Base-by-base conservation (phyloP, 768 basidiomycete species). In the Suillus subalutaceus region DNA sequence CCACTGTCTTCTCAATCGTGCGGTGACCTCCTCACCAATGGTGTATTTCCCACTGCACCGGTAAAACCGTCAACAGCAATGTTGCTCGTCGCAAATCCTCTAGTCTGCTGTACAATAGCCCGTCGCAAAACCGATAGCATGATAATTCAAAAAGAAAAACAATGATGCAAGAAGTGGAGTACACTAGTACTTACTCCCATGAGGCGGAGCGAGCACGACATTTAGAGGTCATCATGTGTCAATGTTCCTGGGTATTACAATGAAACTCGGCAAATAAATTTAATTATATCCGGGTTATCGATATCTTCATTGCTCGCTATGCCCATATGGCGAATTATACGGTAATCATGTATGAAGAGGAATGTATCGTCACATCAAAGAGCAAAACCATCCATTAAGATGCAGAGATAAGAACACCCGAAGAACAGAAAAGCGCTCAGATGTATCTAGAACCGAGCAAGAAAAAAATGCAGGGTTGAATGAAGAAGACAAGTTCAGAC, bases 41-140 rank as follows among this genome's bases (percentile, higher is more conserved):
- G 97, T 0, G 97, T 99, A 79, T 95, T 95, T 68, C 96, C 97
- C 53, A 99, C 86, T 35, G 96, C 90, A 6, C 90, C 94, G 12
- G 86, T 87, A 79, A 99, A 96, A 56, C 96, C 94, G 63, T 91
- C 80, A 32, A 90, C 90, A 20, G 83, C 70, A 30, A 79, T 70
- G 50, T 48, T 26, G 7, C 74, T 78, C 26, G 84, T 81, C 26
- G 80, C 76, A 48, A 84, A 81, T 16, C 73, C 66, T 77, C 80
- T 67, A 68, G 73, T 64, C 67, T 63, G 59, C 23, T 43, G 46
- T 71, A 70, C 64, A 70, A 75, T 63, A 73, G 77, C 46, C 78
- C 71, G 41, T 71, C 74, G 65, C 72, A 78, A 44, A 78, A 76
- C 80, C 79, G 74, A 67, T 53, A 73, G 66, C 68, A 72, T 67